These are phyloP conservation scores for Chimonanthus praecox DNA, from an alignment of 164 flowering plant genomes.

Conservation along the genomic window DNA sequence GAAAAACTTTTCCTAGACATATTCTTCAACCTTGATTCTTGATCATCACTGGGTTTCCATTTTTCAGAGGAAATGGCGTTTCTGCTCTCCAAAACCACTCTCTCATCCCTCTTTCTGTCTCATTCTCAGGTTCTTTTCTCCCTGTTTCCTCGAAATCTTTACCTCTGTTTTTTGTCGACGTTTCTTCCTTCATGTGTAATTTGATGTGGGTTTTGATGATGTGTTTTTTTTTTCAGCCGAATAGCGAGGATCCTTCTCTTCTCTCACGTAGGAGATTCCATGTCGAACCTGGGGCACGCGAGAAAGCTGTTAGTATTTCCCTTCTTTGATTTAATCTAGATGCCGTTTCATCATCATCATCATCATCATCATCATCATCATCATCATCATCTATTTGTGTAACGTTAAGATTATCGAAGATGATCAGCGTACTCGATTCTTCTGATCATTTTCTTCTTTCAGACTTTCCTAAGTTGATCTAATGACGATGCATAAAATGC, in stretches of 20 bases:
- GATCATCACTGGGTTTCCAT: too few species aligned
- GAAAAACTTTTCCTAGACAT: too few species aligned
- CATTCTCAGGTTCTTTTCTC: constrained; percentile 29
- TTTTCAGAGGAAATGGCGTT: constrained; percentile 38
- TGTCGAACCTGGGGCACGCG: constrained; percentile 59
- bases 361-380: too few species aligned
- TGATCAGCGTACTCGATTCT: too few species aligned
- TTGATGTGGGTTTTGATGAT: not conserved
- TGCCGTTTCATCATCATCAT: too few species aligned
- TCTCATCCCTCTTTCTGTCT: constrained; percentile 35
- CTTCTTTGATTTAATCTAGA: not conserved
- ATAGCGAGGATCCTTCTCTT: constrained; percentile 12
- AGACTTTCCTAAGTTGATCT: too few species aligned
- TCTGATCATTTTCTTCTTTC: too few species aligned
- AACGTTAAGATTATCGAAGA: too few species aligned
- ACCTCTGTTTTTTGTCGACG: not conserved
- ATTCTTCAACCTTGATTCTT: too few species aligned
- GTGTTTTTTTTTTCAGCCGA: not conserved
- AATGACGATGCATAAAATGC: too few species aligned
- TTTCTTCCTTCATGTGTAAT: not conserved
- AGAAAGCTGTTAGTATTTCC: constrained; percentile 53
- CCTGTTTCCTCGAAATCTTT: not conserved
- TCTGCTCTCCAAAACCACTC: constrained; percentile 27
- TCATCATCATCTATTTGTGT: too few species aligned
- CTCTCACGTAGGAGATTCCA: constrained; percentile 42